phyloP scores from a whole-genome alignment of 768 basidiomycete species.

The Xerocomellus intermedius region DNA sequence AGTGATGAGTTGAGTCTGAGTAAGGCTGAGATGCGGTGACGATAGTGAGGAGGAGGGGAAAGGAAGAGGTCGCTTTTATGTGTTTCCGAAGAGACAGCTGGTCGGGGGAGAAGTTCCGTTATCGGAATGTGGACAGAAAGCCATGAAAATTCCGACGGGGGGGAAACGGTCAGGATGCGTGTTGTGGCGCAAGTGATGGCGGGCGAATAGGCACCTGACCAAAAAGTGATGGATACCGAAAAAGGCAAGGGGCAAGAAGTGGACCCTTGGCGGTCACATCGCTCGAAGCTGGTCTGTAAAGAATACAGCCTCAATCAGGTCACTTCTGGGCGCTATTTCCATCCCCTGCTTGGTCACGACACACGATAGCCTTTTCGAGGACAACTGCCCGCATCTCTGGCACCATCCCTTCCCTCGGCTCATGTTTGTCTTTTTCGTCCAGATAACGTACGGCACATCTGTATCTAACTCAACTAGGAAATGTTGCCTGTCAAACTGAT shows the following conservation, averaged over 20 bases:
- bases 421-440: conserved; percentile 16
- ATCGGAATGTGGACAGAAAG: conserved; percentile 35
- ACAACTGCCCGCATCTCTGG: conserved; percentile 26
- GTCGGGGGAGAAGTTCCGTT: conserved; percentile 35
- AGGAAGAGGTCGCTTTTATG: conserved; percentile 25
- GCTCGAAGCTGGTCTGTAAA: conserved; percentile 25
- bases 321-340: conserved; percentile 27
- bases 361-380: conserved; percentile 37
- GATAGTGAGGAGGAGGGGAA: not conserved
- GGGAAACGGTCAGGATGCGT: conserved; percentile 28
- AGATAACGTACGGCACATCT: conserved; percentile 33
- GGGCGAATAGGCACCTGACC: conserved; percentile 33
- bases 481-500: conserved; percentile 35
- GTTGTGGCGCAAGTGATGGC: conserved; percentile 40
- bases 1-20: not conserved
- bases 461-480: conserved; percentile 31
- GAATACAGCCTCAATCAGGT: conserved; percentile 18
- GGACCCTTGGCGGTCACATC: conserved; percentile 33
- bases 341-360: conserved; percentile 16
- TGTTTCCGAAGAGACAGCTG: conserved; percentile 26
- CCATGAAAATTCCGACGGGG: conserved; percentile 34
- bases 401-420: conserved; percentile 8
- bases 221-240: conserved; percentile 21
- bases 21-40: not conserved
- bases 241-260: conserved; percentile 16